These are phyloP conservation scores for Fomitiporia mediterranea DNA, from an alignment of 1,284 basidiomycete genomes.

Conservation along the genomic window DNA sequence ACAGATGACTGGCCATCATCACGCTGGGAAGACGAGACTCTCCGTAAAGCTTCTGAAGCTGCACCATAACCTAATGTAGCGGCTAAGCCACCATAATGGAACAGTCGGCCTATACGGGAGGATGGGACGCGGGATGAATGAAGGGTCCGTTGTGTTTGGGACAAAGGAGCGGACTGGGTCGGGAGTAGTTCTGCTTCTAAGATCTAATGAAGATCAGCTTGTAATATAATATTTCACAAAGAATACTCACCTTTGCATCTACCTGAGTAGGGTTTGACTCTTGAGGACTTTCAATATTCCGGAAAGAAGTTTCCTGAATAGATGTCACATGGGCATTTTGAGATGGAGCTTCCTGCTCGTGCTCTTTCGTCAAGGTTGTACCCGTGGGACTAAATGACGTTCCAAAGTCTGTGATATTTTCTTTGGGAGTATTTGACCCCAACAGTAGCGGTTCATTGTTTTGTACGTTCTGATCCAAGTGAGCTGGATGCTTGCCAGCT, in stretches of 20 bases:
- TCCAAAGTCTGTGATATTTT: too few species aligned
- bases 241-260: background rate
- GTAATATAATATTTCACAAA: too few species aligned
- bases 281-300: too few species aligned
- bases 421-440: too few species aligned
- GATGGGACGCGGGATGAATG: constrained; percentile 83
- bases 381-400: too few species aligned
- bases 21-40: constrained; percentile 28
- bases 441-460: too few species aligned
- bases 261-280: too few species aligned
- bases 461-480: too few species aligned
- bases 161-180: background rate
- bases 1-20: constrained; percentile 34
- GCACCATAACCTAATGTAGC: constrained; percentile 70
- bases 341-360: background rate
- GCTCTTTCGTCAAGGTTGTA: background rate
- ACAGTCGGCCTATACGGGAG: constrained; percentile 79
- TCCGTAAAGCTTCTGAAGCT: constrained; percentile 42
- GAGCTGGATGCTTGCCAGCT: too few species aligned
- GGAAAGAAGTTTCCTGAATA: too few species aligned
- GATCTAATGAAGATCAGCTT: background rate
- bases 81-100: constrained; percentile 87
- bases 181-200: background rate
- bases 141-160: constrained; percentile 39
- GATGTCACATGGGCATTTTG: background rate